Evolutionary conservation across 495 filamentous ascomycete genomes (phyloP), one percentile per base, ranked within the genome.

Genomic region (Immersiella caudata): DNA sequence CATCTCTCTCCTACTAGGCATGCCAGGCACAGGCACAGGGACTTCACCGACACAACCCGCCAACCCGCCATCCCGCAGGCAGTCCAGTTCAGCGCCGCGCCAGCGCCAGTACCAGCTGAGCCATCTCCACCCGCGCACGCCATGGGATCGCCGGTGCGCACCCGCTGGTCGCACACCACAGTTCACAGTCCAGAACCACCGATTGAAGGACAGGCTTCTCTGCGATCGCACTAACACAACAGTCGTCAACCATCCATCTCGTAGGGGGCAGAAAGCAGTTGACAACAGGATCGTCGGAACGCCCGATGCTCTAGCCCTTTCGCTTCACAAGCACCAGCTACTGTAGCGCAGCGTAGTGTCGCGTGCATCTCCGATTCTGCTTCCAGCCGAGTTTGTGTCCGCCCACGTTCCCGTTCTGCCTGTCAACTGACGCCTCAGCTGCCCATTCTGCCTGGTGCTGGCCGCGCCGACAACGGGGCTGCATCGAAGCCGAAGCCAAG

Each of bases 1-100:
- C 29, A 33, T n/a, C n/a, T n/a, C n/a, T n/a, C n/a, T n/a, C 29
- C 29, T 8, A 33, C 3, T 8, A 33, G 8, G 8, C 29, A 4
- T 33, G 4, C 29, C 29, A 33, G 29, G 29, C 29, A 33, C 29
- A 3, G 29, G 29, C 29, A 8, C 29, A 4, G 29, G 29, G 4
- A 33, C 29, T 33, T 25, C 22, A 57, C 54, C 54, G 54, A 57
- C 54, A 57, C 20, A 57, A 57, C 54, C 54, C 54, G 54, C 21
- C 18, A 24, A 4, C 29, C 29, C n/a, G n/a, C n/a, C n/a, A n/a
- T n/a, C 29, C 29, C 29, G 29, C 29, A 33, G 29, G 29, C 29
- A 33, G 29, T 3, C 29, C 4, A 33, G 29, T 33, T 21, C 26
- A 21, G 5, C 26, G 21, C 22, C 54, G 26, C 21, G 3, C 26